Conservation (phyloP, 352 stramenopile genomes). For the Globisporangium orthogonon region DNA sequence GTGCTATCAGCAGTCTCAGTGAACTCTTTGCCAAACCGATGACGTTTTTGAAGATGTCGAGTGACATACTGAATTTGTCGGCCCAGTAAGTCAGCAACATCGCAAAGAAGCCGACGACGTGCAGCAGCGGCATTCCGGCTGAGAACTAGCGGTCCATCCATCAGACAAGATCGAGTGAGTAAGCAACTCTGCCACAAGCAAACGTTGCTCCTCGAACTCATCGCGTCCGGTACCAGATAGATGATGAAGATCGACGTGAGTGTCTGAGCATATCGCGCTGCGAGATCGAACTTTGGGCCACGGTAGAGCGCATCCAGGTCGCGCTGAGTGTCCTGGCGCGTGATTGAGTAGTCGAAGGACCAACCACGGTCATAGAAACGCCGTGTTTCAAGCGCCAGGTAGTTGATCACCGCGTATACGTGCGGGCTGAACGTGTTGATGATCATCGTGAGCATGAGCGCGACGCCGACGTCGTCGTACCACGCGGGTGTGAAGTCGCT, state of each 20-base stretch:
- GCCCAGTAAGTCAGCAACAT: constrained; percentile 83
- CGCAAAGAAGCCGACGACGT: constrained; percentile 61
- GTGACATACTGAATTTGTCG: constrained; percentile 78
- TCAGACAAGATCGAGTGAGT: neutral
- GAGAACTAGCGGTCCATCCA: constrained; percentile 44
- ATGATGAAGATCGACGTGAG: constrained; percentile 80
- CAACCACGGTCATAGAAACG: constrained; percentile 57
- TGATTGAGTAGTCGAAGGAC: constrained; percentile 58
- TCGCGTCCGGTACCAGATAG: constrained; percentile 39
- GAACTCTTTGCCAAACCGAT: neutral
- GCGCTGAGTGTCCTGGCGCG: constrained; percentile 75
- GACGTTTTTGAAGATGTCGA: too few relatives aligned
- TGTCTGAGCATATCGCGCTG: constrained; percentile 62
- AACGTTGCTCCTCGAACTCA: neutral
- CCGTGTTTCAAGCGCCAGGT: constrained; percentile 36
- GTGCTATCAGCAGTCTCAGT: neutral
- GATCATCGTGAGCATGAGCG: constrained; percentile 82
- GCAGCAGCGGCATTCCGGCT: constrained; percentile 71
- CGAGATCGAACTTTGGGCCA: constrained; percentile 73
- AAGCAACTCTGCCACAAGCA: neutral
- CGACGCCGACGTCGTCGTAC: constrained; percentile 75
- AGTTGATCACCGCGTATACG: constrained; percentile 51
- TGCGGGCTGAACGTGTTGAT: constrained; percentile 75
- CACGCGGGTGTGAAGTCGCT: constrained; percentile 66
- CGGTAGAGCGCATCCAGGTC: constrained; percentile 73